Percentiles rank a stretch among this genome's conserved stretches.
phyloP scores from a whole-genome alignment of 2,329 filamentous ascomycete species.

The Talaromyces sp. region DNA sequence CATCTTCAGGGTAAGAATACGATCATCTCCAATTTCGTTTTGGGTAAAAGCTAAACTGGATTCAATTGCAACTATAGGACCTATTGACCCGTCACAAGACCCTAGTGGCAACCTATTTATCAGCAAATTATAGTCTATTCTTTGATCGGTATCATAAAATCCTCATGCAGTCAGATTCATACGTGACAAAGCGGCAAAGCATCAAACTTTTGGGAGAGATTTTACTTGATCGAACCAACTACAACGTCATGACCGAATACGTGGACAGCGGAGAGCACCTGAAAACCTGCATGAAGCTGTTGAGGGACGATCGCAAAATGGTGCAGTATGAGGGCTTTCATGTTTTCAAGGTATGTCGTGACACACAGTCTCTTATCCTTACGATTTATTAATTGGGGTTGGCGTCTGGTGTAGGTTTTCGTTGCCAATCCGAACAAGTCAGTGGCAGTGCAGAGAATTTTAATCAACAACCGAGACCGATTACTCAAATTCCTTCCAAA shows the following conservation, averaged over 20 bases:
- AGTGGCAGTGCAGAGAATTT: constrained; percentile 87
- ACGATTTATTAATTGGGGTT: constrained; percentile 16
- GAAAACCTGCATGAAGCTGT: constrained; percentile 96
- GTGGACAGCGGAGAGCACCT: constrained; percentile 93
- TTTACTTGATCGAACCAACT: constrained; percentile 88
- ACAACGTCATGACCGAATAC: constrained; percentile 96
- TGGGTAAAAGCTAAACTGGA: constrained; percentile 8
- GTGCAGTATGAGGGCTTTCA: constrained; percentile 99
- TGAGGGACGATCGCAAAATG: constrained; percentile 96
- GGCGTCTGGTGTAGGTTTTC: constrained; percentile 60
- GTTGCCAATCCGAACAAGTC: constrained; percentile 98
- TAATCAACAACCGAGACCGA: constrained; percentile 93
- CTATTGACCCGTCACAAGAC: constrained; percentile 91
- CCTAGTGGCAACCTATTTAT: constrained; percentile 80
- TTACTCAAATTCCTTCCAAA: constrained; percentile 82
- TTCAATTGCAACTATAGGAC: constrained; percentile 53
- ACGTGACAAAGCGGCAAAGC: constrained; percentile 95
- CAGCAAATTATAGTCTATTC: constrained; percentile 87
- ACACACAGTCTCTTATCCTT: neutral
- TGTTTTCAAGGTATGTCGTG: constrained; percentile 72
- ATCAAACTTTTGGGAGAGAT: constrained; percentile 97
- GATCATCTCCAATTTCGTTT: neutral
- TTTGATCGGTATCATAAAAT: constrained; percentile 85
- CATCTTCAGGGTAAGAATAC: constrained; percentile 74
- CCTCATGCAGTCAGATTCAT: constrained; percentile 86